These are phyloP conservation scores for Musa beccarii DNA, from an alignment of 176 grass and related monocot species.

Conservation along the genomic window DNA sequence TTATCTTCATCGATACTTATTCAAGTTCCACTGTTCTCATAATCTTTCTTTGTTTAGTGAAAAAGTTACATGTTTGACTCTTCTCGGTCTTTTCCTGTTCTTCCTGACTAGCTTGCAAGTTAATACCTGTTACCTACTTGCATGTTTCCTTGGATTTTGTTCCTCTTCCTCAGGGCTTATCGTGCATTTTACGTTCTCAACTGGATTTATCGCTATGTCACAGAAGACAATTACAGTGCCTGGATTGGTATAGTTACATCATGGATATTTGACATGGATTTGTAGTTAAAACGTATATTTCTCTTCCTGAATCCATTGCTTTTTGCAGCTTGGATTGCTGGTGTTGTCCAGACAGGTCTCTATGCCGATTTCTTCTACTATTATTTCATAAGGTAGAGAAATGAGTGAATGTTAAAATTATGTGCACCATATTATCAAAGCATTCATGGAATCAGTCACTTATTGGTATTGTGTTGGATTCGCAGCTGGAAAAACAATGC, in stretches of 20 bases:
- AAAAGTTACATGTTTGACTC: not conserved
- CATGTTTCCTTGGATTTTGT: not conserved
- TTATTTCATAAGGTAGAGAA: constrained; percentile 82
- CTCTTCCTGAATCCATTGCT: not conserved
- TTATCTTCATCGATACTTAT: not conserved
- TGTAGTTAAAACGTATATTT: not conserved
- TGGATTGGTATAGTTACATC: constrained; percentile 57
- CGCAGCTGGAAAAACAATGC: constrained; percentile 96
- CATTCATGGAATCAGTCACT: not conserved
- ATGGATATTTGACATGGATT: not conserved
- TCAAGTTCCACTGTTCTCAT: not conserved
- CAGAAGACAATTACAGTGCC: constrained; percentile 52
- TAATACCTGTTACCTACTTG: not conserved
- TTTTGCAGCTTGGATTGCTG: constrained; percentile 74
- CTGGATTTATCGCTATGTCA: constrained; percentile 93
- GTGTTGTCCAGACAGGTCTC: constrained; percentile 79
- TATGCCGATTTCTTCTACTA: constrained; percentile 98
- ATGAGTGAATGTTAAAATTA: not conserved
- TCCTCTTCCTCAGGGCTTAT: constrained; percentile 53
- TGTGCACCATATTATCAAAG: not conserved
- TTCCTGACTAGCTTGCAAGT: not conserved
- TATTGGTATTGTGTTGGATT: constrained; percentile 5
- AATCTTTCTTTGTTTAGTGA: not conserved
- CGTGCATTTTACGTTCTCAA: constrained; percentile 89
- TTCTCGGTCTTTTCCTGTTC: not conserved